Evolutionary conservation across 116 monocot species (phyloP), one percentile per base, ranked within the genome.

Genomic region (Papilionanthe hybrid): DNA sequence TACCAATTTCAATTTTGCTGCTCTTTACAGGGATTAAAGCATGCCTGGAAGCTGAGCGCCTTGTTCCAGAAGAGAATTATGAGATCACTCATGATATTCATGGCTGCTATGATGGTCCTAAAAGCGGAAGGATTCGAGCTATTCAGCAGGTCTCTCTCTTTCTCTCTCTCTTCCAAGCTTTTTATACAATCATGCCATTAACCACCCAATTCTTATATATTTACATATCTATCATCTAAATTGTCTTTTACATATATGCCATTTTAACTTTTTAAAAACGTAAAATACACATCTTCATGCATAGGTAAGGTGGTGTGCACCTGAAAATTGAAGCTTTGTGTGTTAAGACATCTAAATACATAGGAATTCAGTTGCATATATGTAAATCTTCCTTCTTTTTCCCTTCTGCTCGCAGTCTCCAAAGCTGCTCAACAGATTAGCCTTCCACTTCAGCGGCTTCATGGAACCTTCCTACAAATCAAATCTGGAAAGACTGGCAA

Each of bases 61-160:
- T 90, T 79, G 86, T 93, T 81, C 67, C 87, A 48, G 96, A 96
- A 82, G 87, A 90, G 72, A 78, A 72, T 15, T 92, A 81, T 82
- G 96, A 96, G 83, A 85, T 96, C 74, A 88, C 78, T 63, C 87
- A 82, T 87, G 96, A 96, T 80, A 87, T 89, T 53, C 88, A 96
- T 87, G 91, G 90, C n/a, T 81, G 82, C 63, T 89, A 86, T 79
- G 84, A 93, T 81, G 96, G 96, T 0, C 96, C 96, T 15, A 92
- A 79, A 77, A 89, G 72, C 50, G 96, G 96, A 86, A 87, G 96
- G 82, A 73, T 79, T 9, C 80, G 90, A 87, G 75, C 85, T 41
- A 78, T 83, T 78, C 71, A 88, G 67, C 89, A 92, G 88, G 96
- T 96, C 22, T 76, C 43, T 72, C 5, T 53, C 47, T 27, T n/a